These are phyloP conservation scores for Neofusicoccum cordaticola DNA, from an alignment of 2,329 filamentous ascomycete genomes.

Conservation along the genomic window DNA sequence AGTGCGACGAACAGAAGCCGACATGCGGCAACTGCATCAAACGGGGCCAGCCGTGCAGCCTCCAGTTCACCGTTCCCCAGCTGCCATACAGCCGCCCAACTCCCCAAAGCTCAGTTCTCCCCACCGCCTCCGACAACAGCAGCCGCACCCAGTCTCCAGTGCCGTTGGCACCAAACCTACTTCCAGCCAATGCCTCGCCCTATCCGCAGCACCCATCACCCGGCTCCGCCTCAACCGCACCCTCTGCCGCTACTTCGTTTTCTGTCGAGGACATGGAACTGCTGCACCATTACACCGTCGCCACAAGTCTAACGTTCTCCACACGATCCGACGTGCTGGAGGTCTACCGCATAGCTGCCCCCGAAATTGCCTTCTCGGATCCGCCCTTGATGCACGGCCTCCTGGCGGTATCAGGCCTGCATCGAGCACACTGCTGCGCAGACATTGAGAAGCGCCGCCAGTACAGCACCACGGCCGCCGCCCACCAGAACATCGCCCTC, in stretches of 20 bases:
- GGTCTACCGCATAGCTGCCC: constrained; percentile 25
- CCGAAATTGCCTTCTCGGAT: constrained; percentile 38
- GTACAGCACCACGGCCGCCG: background rate
- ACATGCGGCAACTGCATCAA: constrained; percentile 31
- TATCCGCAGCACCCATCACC: constrained; percentile 18
- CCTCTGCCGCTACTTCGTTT: constrained; percentile 10
- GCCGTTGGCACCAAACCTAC: background rate
- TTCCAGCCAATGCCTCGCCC: background rate
- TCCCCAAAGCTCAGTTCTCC: background rate
- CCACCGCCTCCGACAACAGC: background rate
- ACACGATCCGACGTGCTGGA: constrained; percentile 22
- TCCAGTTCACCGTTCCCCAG: constrained; percentile 23
- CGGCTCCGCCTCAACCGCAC: background rate
- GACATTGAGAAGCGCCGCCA: background rate
- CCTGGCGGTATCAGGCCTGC: constrained; percentile 44
- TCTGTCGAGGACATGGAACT: constrained; percentile 30
- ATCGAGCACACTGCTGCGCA: constrained; percentile 33
- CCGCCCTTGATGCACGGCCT: constrained; percentile 46
- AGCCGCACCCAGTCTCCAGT: constrained; percentile 3
- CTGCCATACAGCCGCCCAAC: constrained; percentile 6
- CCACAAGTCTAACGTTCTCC: constrained; percentile 27
- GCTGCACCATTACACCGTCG: constrained; percentile 31
- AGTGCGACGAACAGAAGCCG: constrained; percentile 33
- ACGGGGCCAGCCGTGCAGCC: constrained; percentile 28
- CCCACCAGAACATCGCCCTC: constrained; percentile 7